Conservation (phyloP, 1,139 yeast genomes). For the Tardiomyces digboiensis region DNA sequence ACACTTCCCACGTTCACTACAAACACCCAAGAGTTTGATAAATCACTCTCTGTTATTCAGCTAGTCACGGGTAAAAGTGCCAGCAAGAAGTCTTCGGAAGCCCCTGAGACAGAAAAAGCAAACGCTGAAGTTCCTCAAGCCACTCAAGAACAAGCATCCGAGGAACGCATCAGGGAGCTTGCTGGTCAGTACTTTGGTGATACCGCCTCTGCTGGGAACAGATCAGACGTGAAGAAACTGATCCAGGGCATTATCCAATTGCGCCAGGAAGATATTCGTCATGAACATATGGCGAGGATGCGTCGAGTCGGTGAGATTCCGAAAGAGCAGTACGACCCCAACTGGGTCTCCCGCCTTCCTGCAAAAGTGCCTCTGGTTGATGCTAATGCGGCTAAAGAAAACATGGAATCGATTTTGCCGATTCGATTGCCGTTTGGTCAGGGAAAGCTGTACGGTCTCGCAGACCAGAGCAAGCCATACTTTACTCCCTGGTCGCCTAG, state of each 20-base stretch:
- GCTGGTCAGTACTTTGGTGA: background rate
- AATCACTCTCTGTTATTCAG: conserved; percentile 15
- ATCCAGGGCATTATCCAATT: conserved; percentile 45
- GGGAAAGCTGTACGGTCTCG: conserved; percentile 63
- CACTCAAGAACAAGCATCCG: background rate
- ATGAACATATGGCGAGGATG: conserved; percentile 19
- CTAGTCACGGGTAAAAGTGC: conserved; percentile 15
- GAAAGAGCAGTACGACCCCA: conserved; percentile 39
- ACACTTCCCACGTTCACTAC: conserved; percentile 13
- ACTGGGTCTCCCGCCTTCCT: conserved; percentile 47
- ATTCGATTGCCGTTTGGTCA: conserved; percentile 30
- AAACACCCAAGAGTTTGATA: conserved; percentile 3
- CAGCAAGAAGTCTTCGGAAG: conserved; percentile 3
- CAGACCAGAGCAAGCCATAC: conserved; percentile 66
- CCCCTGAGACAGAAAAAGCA: conserved; percentile 2
- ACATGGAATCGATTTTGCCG: conserved; percentile 32
- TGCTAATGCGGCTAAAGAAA: conserved; percentile 45
- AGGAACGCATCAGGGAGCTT: background rate
- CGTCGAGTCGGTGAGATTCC: conserved; percentile 18
- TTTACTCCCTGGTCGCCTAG: conserved; percentile 98
- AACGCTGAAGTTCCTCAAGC: background rate
- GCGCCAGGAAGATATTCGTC: conserved; percentile 42
- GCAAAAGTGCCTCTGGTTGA: conserved; percentile 39
- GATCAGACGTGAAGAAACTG: conserved; percentile 40
- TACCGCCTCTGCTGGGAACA: background rate